These are phyloP conservation scores for Lactarius indigo DNA, from an alignment of 768 basidiomycete genomes.

Conservation along the genomic window DNA sequence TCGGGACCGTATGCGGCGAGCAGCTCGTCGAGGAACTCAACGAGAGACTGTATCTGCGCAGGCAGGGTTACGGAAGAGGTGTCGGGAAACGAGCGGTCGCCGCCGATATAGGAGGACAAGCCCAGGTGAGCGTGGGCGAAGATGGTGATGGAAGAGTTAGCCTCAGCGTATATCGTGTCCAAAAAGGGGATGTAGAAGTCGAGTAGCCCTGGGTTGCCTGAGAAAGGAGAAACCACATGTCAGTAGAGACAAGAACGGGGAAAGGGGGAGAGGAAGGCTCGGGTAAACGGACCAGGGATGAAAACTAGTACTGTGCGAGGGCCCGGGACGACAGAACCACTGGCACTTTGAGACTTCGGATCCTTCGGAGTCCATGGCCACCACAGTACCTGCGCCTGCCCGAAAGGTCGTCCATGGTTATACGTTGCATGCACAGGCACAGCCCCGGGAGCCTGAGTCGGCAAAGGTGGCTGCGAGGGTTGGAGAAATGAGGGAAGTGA, in stretches of 20 bases:
- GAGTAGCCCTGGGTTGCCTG: conserved; percentile 56
- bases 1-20: conserved; percentile 49
- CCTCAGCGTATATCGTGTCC: conserved; percentile 41
- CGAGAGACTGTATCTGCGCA: conserved; percentile 16
- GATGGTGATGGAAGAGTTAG: conserved; percentile 40
- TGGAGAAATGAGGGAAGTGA: conserved; percentile 25
- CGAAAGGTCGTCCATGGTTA: conserved; percentile 37
- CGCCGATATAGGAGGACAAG: conserved; percentile 36
- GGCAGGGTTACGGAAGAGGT: conserved; percentile 9
- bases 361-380: conserved; percentile 42
- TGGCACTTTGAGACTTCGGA: conserved; percentile 17
- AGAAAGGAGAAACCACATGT: conserved; percentile 29
- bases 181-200: conserved; percentile 70
- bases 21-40: conserved; percentile 53
- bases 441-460: conserved; percentile 1
- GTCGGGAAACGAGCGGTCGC: conserved; percentile 42
- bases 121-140: conserved; percentile 45
- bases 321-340: background rate
- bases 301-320: conserved; percentile 19
- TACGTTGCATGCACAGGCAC: conserved; percentile 32
- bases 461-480: conserved; percentile 6
- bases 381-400: conserved; percentile 49
- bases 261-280: background rate
- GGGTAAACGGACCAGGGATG: conserved; percentile 18
- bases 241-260: background rate